Conservation (phyloP, 2,329 filamentous ascomycete species). For the Aspergillus pseudoglaucus region DNA sequence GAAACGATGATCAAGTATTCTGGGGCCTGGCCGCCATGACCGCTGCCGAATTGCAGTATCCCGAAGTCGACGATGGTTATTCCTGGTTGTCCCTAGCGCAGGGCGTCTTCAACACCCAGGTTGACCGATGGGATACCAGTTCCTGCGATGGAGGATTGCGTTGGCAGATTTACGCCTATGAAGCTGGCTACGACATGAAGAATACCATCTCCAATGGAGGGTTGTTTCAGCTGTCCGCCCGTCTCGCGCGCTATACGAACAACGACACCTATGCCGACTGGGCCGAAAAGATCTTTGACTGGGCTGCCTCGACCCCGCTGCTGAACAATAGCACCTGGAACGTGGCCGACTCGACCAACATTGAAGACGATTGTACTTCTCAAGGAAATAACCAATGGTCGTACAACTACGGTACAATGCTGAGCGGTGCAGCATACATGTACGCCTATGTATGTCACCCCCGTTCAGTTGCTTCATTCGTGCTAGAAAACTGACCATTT, state of each 20-base stretch:
- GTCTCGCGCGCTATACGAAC: slow-evolving; percentile 69
- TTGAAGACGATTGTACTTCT: slow-evolving; percentile 44
- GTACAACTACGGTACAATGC: slow-evolving; percentile 52
- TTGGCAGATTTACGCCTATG: slow-evolving; percentile 80
- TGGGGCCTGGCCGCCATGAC: slow-evolving; percentile 76
- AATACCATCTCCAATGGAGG: slow-evolving; percentile 54
- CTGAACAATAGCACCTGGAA: slow-evolving; percentile 47
- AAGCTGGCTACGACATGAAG: slow-evolving; percentile 59
- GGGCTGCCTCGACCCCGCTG: slow-evolving; percentile 47
- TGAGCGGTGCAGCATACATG: slow-evolving; percentile 54
- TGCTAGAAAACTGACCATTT: slow-evolving; percentile 6
- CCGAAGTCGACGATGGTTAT: slow-evolving; percentile 59
- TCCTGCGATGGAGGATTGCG: slow-evolving; percentile 68
- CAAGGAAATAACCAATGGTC: slow-evolving; percentile 51
- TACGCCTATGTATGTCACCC: slow-evolving; percentile 44
- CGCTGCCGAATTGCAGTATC: slow-evolving; percentile 70
- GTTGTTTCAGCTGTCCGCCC: slow-evolving; percentile 55
- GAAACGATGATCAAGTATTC: slow-evolving; percentile 62
- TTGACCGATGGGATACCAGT: slow-evolving; percentile 60
- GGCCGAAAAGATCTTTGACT: slow-evolving; percentile 62
- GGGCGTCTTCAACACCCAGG: slow-evolving; percentile 75
- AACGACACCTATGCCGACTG: slow-evolving; percentile 75
- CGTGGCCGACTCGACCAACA: slow-evolving; percentile 51
- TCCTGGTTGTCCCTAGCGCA: slow-evolving; percentile 73
- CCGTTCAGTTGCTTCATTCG: slow-evolving; percentile 7